Evolutionary conservation across 108 stramenopile species (phyloP).

Genomic region (Ochromonas danica): DNA sequence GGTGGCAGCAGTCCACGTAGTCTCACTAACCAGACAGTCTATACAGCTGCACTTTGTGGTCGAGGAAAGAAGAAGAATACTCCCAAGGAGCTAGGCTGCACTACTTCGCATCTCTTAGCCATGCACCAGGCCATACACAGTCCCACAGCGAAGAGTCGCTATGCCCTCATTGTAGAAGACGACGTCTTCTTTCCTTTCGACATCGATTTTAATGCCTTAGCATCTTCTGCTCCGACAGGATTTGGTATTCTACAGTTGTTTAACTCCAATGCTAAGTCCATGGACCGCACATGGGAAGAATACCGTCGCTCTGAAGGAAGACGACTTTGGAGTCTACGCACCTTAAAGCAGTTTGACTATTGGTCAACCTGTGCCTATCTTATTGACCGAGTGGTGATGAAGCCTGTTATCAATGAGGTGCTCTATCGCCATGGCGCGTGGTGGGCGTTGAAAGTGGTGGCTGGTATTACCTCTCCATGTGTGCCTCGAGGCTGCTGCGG

Average conservation of each 20-base stretch:
- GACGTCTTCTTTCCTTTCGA: constrained; percentile 21
- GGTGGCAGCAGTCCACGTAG: no score
- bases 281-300: background rate
- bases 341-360: background rate
- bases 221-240: background rate
- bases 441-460: background rate
- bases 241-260: constrained; percentile 11
- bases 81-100: constrained; percentile 19
- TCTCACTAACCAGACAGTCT: background rate
- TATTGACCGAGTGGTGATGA: constrained; percentile 21
- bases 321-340: background rate
- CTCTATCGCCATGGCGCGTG: background rate
- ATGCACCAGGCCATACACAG: background rate
- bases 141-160: background rate
- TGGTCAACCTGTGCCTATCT: constrained; percentile 29
- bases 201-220: constrained; percentile 6
- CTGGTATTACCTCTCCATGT: constrained; percentile 1
- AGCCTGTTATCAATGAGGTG: background rate
- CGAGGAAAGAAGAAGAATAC: constrained; percentile 28
- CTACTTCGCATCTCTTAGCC: constrained; percentile 1
- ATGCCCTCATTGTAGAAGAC: constrained; percentile 12
- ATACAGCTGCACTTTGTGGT: background rate
- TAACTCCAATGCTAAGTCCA: background rate
- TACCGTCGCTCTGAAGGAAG: background rate
- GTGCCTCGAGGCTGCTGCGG: background rate